A percentile compares a stretch with the other conserved stretches of the same genome.
Conservation (phyloP, 164 flowering plant species). For the Umbilicus rupestris region DNA sequence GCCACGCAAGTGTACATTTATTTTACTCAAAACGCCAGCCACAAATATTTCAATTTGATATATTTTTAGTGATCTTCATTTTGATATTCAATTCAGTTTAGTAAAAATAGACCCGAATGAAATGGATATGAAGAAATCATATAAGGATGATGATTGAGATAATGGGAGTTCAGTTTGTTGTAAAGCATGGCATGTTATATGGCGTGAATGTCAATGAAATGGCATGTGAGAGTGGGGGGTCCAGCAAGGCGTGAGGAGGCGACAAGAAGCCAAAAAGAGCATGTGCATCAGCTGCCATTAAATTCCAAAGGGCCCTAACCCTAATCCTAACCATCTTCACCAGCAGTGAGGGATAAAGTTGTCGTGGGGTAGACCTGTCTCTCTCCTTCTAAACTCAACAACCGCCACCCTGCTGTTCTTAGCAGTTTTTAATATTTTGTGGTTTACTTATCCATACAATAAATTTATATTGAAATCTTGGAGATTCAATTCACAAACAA, state of each 20-base stretch:
- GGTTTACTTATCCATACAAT: too few species aligned
- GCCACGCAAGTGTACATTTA: background rate
- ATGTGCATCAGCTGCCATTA: constrained; percentile 3
- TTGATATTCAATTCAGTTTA: too few species aligned
- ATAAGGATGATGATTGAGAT: background rate
- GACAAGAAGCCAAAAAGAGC: background rate
- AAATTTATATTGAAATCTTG: too few species aligned
- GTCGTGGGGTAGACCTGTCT: too few species aligned
- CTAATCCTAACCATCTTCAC: background rate
- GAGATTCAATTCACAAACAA: too few species aligned
- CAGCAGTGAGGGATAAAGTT: background rate
- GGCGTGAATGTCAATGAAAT: background rate
- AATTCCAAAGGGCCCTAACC: background rate
- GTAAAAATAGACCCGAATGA: too few species aligned
- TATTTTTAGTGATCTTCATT: background rate
- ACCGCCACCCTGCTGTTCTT: too few species aligned
- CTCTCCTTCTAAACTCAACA: too few species aligned
- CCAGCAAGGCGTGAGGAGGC: background rate
- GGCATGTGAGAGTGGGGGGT: background rate
- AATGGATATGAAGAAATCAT: too few species aligned
- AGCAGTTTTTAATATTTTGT: too few species aligned
- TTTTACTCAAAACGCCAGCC: background rate
- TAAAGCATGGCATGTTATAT: background rate
- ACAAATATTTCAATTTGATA: too few species aligned
- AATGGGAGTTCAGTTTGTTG: too few species aligned